phyloP scores from a whole-genome alignment of 441 rosid species.

The Bocquillonia castaneifolia region DNA sequence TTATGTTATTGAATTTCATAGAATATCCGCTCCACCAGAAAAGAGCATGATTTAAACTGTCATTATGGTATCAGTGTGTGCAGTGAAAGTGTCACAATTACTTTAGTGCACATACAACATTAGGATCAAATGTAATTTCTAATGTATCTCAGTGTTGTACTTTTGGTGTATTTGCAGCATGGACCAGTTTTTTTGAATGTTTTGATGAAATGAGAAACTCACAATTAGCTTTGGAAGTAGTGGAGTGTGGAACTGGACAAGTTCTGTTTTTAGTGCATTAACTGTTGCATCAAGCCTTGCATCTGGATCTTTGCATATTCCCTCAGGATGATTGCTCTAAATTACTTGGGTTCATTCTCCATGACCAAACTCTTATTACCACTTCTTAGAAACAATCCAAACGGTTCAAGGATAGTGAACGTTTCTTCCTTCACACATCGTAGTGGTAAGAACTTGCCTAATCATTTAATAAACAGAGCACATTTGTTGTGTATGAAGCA shows the following conservation, averaged over 20 bases:
- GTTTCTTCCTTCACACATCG: conserved; percentile 90
- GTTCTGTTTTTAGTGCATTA: conserved; percentile 93
- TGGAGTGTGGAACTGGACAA: conserved; percentile 98
- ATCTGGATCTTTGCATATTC: conserved; percentile 79
- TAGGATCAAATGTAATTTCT: no score
- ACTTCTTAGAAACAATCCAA: conserved; percentile 64
- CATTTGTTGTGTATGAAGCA: background rate
- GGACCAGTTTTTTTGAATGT: conserved; percentile 97
- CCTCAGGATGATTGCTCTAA: conserved; percentile 90
- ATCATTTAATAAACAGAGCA: conserved; percentile 7
- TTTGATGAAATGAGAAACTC: conserved; percentile 89
- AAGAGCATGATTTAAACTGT: background rate
- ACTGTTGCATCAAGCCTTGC: conserved; percentile 99
- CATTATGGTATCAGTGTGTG: no score
- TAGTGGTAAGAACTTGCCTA: conserved; percentile 39
- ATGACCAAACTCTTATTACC: conserved; percentile 71
- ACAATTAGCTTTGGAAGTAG: conserved; percentile 85
- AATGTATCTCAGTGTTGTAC: conserved; percentile 20
- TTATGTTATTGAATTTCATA: conserved; percentile 13
- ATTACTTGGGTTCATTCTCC: conserved; percentile 69
- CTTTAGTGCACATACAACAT: no score
- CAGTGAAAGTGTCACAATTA: no score
- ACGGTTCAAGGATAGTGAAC: conserved; percentile 82
- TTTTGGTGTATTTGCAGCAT: conserved; percentile 50
- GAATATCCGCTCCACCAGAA: background rate